Evolutionary conservation across 1,284 basidiomycete genomes (phyloP), one percentile per base, ranked within the genome.

Genomic region (Tranzscheliella williamsii): DNA sequence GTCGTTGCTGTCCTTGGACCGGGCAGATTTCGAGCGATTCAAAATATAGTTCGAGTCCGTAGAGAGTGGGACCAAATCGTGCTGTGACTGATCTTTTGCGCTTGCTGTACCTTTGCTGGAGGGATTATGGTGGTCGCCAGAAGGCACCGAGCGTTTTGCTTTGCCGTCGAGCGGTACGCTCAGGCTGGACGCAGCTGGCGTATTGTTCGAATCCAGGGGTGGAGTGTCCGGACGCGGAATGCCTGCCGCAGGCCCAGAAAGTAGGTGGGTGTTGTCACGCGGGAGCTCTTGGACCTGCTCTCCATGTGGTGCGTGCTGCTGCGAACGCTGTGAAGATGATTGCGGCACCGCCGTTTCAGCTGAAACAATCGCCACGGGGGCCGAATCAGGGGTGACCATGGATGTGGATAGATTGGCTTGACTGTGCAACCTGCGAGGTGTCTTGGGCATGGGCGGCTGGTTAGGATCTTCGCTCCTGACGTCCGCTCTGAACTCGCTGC

Each of bases 401-500:
- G 15, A 7, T 15, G 32, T 7, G 8, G 8, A 17, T 16, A 33
- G 32, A 17, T 20, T 33, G 8, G 32, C 29, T 15, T 47, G 42
- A 17, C 47, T 49, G 32, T 46, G 37, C 8, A 36, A n/a, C 9
- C 33, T 39, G 17, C 33, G 39, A 5, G 57, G 51, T 9, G 36
- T 39, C 23, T 33, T 45, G 1, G 56, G 56, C 32, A 60, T 37
- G 18, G 18, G 20, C 21, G 22, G 17, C 17, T 7, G 17, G 13
- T 33, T 33, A 11, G 11, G n/a, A n/a, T 20, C 8, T 30, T 27
- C 7, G 49, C 31, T 20, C 17, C 17, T 37, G 26, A 48, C 24
- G 26, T 55, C 58, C 2, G 26, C 48, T 30, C 32, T 51, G 29
- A 48, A 20, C 18, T 62, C 60, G 38, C 39, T 43, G 20, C 60